Percentiles rank a stretch among this genome's conserved stretches.
Evolutionary conservation across 2,329 filamentous ascomycete species (phyloP).

Genomic region (Xylaria sp.): DNA sequence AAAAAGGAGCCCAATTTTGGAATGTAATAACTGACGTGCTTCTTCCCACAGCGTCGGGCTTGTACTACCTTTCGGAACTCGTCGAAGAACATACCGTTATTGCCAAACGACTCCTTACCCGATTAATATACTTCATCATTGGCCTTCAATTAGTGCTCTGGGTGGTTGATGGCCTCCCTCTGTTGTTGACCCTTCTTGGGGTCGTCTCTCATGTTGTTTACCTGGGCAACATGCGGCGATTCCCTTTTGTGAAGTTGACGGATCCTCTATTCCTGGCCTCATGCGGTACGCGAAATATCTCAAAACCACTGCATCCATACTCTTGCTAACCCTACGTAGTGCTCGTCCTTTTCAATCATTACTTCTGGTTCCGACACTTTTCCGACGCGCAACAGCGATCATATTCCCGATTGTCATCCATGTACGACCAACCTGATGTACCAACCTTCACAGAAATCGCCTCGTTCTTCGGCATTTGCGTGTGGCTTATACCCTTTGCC

Average conservation of each 20-base stretch:
- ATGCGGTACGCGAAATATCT: slow-evolving; percentile 71
- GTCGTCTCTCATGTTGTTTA: slow-evolving; percentile 87
- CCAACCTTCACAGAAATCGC: slow-evolving; percentile 95
- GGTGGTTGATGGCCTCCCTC: slow-evolving; percentile 86
- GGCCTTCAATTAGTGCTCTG: slow-evolving; percentile 77
- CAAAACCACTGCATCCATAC: not conserved
- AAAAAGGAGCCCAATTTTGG: not conserved
- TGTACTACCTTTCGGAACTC: slow-evolving; percentile 97
- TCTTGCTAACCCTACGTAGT: slow-evolving; percentile 57
- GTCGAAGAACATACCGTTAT: slow-evolving; percentile 97
- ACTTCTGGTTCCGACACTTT: slow-evolving; percentile 95
- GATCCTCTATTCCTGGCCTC: slow-evolving; percentile 88
- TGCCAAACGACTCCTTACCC: slow-evolving; percentile 85
- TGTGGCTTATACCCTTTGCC: slow-evolving; percentile 96
- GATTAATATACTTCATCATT: slow-evolving; percentile 86
- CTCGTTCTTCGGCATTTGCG: slow-evolving; percentile 93
- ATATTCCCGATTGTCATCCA: slow-evolving; percentile 66
- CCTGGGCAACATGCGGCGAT: slow-evolving; percentile 81
- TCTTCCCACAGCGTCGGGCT: slow-evolving; percentile 77
- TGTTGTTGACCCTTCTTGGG: slow-evolving; percentile 77
- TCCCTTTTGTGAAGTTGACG: slow-evolving; percentile 82
- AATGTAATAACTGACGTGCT: slow-evolving; percentile 35
- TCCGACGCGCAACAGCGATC: slow-evolving; percentile 69
- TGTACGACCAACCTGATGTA: slow-evolving; percentile 70
- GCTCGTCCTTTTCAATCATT: slow-evolving; percentile 90